These are phyloP conservation scores for Pisolithus marmoratus DNA, from an alignment of 768 basidiomycete genomes.

Conservation along the genomic window DNA sequence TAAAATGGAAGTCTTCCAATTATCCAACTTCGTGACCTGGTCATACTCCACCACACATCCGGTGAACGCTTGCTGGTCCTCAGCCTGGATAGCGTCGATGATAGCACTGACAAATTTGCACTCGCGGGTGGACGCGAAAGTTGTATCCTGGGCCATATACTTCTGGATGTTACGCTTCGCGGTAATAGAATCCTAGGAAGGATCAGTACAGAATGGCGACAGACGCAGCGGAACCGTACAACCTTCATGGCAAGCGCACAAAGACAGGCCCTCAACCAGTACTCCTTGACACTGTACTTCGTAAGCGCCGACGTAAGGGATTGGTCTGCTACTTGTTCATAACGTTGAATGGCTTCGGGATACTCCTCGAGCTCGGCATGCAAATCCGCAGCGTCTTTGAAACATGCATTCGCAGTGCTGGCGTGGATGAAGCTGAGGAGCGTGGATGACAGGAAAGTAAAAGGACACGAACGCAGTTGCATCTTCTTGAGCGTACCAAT, in stretches of 20 bases:
- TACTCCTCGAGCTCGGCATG: conserved; percentile 88
- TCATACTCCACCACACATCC: conserved; percentile 89
- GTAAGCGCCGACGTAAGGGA: conserved; percentile 78
- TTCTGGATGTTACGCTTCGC: conserved; percentile 72
- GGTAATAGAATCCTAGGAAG: conserved; percentile 73
- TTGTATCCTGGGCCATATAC: conserved; percentile 77
- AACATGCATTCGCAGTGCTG: conserved; percentile 93
- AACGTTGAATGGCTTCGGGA: conserved; percentile 77
- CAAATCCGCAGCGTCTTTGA: conserved; percentile 94
- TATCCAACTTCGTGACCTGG: conserved; percentile 87
- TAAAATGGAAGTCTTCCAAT: conserved; percentile 91
- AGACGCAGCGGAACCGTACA: conserved; percentile 11
- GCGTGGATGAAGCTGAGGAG: conserved; percentile 3
- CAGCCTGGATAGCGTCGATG: conserved; percentile 69
- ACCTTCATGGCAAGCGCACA: conserved; percentile 88
- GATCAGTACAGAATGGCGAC: conserved; percentile 5
- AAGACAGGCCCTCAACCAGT: conserved; percentile 83
- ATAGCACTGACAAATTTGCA: conserved; percentile 79
- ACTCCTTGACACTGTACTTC: conserved; percentile 98
- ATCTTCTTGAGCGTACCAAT: conserved; percentile 98
- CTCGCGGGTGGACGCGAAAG: conserved; percentile 86
- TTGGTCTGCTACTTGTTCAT: conserved; percentile 85
- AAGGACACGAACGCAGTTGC: conserved; percentile 73
- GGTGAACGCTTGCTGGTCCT: conserved; percentile 71
- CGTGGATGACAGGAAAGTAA: background rate